Evolutionary conservation across 306 rosid species (phyloP).

Genomic region (Sphenostylis stenocarpa): DNA sequence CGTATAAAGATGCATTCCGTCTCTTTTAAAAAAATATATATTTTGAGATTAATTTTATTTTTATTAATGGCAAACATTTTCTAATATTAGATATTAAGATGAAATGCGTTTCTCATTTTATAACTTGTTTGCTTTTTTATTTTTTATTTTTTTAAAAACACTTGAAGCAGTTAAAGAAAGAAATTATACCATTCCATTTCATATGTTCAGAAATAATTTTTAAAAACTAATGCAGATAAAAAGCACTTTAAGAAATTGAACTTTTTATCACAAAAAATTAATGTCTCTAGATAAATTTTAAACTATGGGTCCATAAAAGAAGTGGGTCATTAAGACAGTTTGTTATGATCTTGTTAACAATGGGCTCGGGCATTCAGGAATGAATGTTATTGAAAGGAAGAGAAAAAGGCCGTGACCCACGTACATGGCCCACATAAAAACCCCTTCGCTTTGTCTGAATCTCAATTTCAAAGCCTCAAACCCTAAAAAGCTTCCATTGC

Average conservation of each 20-base stretch:
- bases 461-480: neutral
- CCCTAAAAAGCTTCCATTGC: neutral
- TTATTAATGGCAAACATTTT: too few relatives aligned
- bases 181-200: too few relatives aligned
- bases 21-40: too few relatives aligned
- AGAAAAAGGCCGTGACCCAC: constrained; percentile 21
- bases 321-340: constrained; percentile 31
- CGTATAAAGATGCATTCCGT: neutral
- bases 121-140: too few relatives aligned
- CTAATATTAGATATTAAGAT: too few relatives aligned
- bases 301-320: neutral
- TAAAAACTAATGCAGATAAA: too few relatives aligned
- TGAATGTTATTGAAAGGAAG: constrained; percentile 27
- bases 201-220: too few relatives aligned
- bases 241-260: too few relatives aligned
- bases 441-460: neutral
- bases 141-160: too few relatives aligned
- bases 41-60: too few relatives aligned
- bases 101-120: neutral
- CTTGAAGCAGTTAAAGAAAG: too few relatives aligned
- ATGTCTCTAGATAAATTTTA: neutral
- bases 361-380: constrained; percentile 44
- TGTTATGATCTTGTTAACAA: constrained; percentile 38
- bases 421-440: constrained; percentile 33
- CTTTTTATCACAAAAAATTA: neutral